Evolutionary conservation across 495 filamentous ascomycete genomes (phyloP), one percentile per base, ranked within the genome.

Genomic region (Penicillium ochrochloron): DNA sequence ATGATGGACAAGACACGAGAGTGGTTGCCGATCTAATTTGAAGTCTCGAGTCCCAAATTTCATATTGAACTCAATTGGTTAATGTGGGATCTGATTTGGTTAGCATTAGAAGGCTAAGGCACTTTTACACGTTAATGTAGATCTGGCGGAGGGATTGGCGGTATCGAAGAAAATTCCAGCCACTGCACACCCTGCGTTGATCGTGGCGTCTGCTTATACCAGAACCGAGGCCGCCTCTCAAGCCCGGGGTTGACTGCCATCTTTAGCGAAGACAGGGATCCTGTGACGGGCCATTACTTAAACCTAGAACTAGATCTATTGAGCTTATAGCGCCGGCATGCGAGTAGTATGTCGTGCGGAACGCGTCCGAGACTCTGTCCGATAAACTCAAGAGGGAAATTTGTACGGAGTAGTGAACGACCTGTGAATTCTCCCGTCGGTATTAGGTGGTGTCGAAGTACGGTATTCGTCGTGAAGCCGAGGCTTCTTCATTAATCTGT

Each of bases 241-340:
- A 54, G 31, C 29, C 37, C 60, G 64, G 64, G 37, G 57, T 19
- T 69, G 64, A 66, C 54, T 67, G 31, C 57, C 57, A n/a, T 39
- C 14, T 65, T 61, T 10, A 57, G 57, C 48, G 23, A 44, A 25
- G 48, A 52, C 25, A 52, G 14, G 3, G 3, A 29, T 29, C 23
- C 15, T 15, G 12, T 17, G 48, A 52, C 6, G 14, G 25, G 48
- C 12, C 48, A 53, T 33, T 21, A 41, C 44, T 21, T 53, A 44
- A 39, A 17, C 25, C 5, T 53, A 48, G 42, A 50, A 44, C 17
- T 31, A 31, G 41, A 59, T 50, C 27, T 44, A 44, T 29, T 35
- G 29, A 34, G 25, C 35, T 25, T 50, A 59, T 37, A 37, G 53
- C 53, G 48, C 25, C 48, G 48, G 48, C 25, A 52, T 31, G 53